Conservation (phyloP, 768 basidiomycete species). For the Leccinum rimulosum region DNA sequence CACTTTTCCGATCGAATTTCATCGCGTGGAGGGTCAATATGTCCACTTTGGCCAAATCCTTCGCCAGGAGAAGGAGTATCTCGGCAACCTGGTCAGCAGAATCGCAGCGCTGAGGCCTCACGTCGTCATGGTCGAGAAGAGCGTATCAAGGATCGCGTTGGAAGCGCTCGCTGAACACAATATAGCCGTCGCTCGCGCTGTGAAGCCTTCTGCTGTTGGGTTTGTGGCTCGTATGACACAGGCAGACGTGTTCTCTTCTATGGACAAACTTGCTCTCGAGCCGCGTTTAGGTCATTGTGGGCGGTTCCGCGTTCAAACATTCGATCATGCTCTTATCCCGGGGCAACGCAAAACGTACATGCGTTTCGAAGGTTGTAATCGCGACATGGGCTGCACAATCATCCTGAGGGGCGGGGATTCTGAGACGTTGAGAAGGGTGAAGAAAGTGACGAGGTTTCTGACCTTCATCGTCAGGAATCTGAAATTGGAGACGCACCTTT, state of each 20-base stretch:
- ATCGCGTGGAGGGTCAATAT: conserved; percentile 89
- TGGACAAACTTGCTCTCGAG: conserved; percentile 89
- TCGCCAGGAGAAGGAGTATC: conserved; percentile 90
- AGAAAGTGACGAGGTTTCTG: conserved; percentile 90
- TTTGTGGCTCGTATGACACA: conserved; percentile 93
- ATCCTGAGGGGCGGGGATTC: conserved; percentile 85
- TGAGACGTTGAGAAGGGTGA: conserved; percentile 78
- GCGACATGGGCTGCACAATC: conserved; percentile 93
- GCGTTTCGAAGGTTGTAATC: conserved; percentile 95
- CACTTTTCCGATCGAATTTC: conserved; percentile 92
- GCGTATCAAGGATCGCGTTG: conserved; percentile 86
- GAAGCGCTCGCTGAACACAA: conserved; percentile 82
- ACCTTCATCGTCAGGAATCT: conserved; percentile 90
- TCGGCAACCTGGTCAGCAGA: conserved; percentile 81
- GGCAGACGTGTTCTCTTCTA: conserved; percentile 91
- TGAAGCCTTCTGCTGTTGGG: conserved; percentile 84
- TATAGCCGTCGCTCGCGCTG: conserved; percentile 86
- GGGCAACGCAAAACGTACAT: conserved; percentile 93
- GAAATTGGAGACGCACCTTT: conserved; percentile 91
- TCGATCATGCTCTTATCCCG: conserved; percentile 92
- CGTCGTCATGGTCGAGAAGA: conserved; percentile 87
- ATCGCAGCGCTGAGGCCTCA: conserved; percentile 92
- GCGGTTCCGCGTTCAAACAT: conserved; percentile 86
- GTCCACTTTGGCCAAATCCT: conserved; percentile 89
- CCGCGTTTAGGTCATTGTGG: conserved; percentile 87